Base-by-base conservation (phyloP, 805 yeast species). In the Ogataea ganodermae region DNA sequence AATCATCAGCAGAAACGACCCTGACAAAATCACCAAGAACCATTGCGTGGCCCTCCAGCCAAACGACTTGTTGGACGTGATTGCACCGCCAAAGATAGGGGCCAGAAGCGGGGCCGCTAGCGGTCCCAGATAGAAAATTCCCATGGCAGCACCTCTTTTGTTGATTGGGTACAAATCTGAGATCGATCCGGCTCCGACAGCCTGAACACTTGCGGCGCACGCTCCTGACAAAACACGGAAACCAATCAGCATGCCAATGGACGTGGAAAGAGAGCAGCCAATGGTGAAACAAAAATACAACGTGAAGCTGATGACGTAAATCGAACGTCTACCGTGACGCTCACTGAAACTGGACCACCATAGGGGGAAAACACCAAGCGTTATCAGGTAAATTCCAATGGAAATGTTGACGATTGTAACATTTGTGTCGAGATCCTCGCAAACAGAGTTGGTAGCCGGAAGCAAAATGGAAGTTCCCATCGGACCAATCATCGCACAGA, bases 1-100 rank as follows among this genome's bases (percentile, higher is more conserved):
- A 33, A 89, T 67, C 44, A 78, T 50, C 0, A 79, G 18, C 21
- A 75, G 70, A 41, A 77, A 75, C 12, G 74, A 63, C 2, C 83
- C 89, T 1, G 88, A 78, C 37, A 86, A 63, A 23, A 85, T 83
- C 14, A 84, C 86, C 66, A 87, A 69, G 44, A 87, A 80, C 92
- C 95, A 89, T 59, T 86, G 94, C 2, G 96, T 86, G 2, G 92
- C 87, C 61, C 96, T 73, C 96, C 96, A 89, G 7, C 89, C 89
- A 84, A 89, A 86, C 9, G 74, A 72, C 35, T 76, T 71, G 31
- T 62, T 59, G 8, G 55, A 50, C 6, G 86, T 77, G 23, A 89
- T 75, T 1, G 83, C 81, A 50, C 96, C 92, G 42, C 96, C 96
- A 44, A 83, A 62, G 20, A 89, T 83, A 1, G 96, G 96, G 12